Percentiles rank a stretch among this genome's conserved stretches.
Evolutionary conservation across 2,329 filamentous ascomycete species (phyloP).

Genomic region (Alternaria triticina): DNA sequence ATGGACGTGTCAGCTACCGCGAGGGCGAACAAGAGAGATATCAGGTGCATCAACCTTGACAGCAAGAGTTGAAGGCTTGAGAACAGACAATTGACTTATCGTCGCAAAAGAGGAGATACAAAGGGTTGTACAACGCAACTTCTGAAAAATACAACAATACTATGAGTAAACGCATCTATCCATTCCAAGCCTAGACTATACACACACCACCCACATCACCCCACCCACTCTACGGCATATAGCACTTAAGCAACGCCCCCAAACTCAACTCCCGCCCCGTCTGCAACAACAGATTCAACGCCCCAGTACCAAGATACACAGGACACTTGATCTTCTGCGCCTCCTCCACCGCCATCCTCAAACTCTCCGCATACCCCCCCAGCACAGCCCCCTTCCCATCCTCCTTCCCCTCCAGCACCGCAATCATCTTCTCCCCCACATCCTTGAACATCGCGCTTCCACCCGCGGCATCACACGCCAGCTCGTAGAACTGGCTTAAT

Average conservation of each 20-base stretch:
- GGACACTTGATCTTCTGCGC: conserved; percentile 46
- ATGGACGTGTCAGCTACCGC: neutral
- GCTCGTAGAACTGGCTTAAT: conserved; percentile 44
- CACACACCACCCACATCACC: neutral
- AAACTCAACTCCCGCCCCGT: conserved; percentile 32
- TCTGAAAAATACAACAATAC: neutral
- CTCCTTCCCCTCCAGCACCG: conserved; percentile 38
- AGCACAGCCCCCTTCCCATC: conserved; percentile 25
- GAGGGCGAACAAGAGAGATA: neutral
- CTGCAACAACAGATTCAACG: conserved; percentile 40
- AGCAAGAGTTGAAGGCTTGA: neutral
- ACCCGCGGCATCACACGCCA: conserved; percentile 47
- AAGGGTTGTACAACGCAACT: neutral
- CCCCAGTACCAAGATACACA: conserved; percentile 40
- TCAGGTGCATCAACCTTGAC: neutral
- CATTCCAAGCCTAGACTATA: neutral
- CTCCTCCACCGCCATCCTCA: conserved; percentile 40
- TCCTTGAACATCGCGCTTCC: conserved; percentile 46
- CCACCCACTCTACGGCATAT: conserved; percentile 11
- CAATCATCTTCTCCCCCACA: conserved; percentile 41
- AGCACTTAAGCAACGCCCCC: conserved; percentile 30
- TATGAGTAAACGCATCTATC: neutral
- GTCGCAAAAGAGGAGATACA: neutral
- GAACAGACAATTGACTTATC: neutral
- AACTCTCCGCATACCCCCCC: conserved; percentile 23